Evolutionary conservation across 768 basidiomycete genomes (phyloP), one percentile per base, ranked within the genome.

Genomic region (Tricholoma furcatifolium): DNA sequence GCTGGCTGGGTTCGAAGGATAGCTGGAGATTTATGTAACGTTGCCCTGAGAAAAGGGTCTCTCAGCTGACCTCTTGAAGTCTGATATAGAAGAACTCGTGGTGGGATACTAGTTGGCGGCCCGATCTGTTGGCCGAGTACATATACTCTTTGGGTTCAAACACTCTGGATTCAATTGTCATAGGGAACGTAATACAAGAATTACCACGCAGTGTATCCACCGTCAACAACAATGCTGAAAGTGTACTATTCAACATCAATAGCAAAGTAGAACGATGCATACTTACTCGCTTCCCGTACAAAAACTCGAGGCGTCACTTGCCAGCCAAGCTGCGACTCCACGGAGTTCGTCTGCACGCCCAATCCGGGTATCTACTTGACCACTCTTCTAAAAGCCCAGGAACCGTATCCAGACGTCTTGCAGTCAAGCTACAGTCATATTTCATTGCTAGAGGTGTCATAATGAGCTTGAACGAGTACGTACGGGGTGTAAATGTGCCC

Each of bases 251-350:
- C 43, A 43, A 17, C 32, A 7, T 35, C 4, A 7, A 4, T 9
- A 17, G 4, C 20, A 9, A 23, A 6, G 8, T 6, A n/a, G 2
- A 43, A 30, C 78, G 20, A 38, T 43, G 34, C 54, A 27, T 20
- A 81, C 86, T 53, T 58, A 89, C 87, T 89, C 84, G 83, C 85
- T 87, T 1, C 87, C 86, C 0, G 87, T 88, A 62, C 85, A 87
- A 63, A 84, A 90, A 24, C 79, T 85, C 6, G 84, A 85, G 39
- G 88, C 86, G 55, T 88, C 85, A 58, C 80, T 82, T 21, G 86
- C 83, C 6, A 90, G 69, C 87, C 87, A 90, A 0, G 78, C 68
- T 36, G 80, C 73, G 0, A 87, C 85, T 1, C 88, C 88, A 2
- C 88, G 74, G 62, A 89, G 62, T 65, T 90, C 87, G 60, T 89